These are phyloP conservation scores for Beta lomatogona DNA, from an alignment of 179 eudicot genomes.

Conservation along the genomic window DNA sequence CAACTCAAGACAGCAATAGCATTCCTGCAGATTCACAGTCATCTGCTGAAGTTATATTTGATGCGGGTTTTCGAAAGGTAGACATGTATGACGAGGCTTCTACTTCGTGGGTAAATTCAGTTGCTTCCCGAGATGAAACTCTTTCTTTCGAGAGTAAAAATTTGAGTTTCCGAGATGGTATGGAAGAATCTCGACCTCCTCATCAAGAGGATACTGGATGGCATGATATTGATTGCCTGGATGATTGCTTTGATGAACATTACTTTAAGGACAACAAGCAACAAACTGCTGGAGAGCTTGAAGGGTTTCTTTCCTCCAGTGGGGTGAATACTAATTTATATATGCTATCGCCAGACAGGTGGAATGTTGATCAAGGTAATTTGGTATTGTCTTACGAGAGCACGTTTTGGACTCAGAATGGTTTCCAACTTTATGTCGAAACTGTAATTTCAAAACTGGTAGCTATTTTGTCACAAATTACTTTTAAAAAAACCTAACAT, in stretches of 20 bases:
- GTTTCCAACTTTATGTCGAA: background rate
- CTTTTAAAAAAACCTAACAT: background rate
- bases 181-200: conserved; percentile 16
- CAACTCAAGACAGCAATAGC: conserved; percentile 34
- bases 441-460: background rate
- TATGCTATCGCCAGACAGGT: conserved; percentile 22
- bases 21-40: conserved; percentile 25
- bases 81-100: conserved; percentile 33
- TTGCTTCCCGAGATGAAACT: conserved; percentile 6
- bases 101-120: conserved; percentile 28
- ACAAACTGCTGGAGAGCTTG: conserved; percentile 25
- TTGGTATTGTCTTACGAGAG: background rate
- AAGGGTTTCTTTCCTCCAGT: conserved; percentile 33
- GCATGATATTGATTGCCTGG: conserved; percentile 24
- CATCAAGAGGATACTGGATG: conserved; percentile 19
- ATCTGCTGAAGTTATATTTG: conserved; percentile 12
- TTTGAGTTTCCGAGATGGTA: background rate
- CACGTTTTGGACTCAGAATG: background rate
- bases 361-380: conserved; percentile 32
- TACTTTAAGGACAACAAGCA: conserved; percentile 13
- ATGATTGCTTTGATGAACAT: conserved; percentile 20
- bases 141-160: conserved; percentile 6
- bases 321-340: conserved; percentile 9
- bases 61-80: conserved; percentile 3
- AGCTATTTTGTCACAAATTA: background rate